Evolutionary conservation across 352 stramenopile genomes (phyloP).

Genomic region (Phytopythium litorale): DNA sequence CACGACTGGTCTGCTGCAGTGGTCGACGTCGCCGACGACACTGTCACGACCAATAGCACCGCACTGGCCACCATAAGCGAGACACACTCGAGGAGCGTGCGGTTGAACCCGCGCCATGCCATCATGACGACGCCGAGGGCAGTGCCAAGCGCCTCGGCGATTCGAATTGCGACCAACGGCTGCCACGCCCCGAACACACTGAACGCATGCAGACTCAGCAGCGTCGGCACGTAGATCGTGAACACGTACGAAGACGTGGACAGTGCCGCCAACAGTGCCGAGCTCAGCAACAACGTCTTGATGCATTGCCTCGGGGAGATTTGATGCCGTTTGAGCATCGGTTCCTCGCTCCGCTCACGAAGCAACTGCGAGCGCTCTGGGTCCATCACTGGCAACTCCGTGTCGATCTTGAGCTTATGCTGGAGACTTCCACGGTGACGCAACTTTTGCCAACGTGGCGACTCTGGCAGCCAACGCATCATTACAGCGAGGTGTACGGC

Average conservation of each 20-base stretch:
- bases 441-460: neutral
- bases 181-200: slow-evolving; percentile 2
- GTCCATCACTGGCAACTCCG: neutral
- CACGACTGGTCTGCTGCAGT: neutral
- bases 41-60: neutral
- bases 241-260: slow-evolving; percentile 5
- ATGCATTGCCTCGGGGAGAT: neutral
- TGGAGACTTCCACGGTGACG: neutral
- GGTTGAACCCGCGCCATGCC: neutral
- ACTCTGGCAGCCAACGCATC: neutral
- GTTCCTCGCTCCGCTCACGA: neutral
- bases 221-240: slow-evolving; percentile 2
- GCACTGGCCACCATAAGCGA: neutral
- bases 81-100: neutral
- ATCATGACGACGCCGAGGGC: neutral
- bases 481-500: neutral
- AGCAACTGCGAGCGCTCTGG: neutral
- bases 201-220: slow-evolving; percentile 4
- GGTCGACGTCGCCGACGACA: neutral
- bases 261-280: neutral
- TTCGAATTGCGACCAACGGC: neutral
- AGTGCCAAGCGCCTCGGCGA: neutral
- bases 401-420: neutral
- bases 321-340: neutral
- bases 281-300: neutral